Conservation (phyloP, 2,329 filamentous ascomycete species). For the Aspergillus transmontanensis region DNA sequence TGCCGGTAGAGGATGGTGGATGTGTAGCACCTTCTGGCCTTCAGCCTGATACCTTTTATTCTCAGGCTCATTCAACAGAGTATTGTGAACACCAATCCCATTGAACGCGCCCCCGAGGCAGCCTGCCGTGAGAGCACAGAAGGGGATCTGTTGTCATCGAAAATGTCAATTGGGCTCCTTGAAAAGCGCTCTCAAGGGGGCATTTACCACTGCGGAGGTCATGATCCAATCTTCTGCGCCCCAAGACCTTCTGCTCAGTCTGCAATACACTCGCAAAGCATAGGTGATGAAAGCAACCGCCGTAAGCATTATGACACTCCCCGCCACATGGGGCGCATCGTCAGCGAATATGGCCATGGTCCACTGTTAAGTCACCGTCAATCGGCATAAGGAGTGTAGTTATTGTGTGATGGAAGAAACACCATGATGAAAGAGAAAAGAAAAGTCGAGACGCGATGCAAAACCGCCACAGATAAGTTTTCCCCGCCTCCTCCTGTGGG, state of each 20-base stretch:
- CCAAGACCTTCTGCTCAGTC: constrained; percentile 23
- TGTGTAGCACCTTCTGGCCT: constrained; percentile 21
- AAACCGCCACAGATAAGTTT: neutral
- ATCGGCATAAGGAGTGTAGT: neutral
- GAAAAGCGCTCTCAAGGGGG: too few relatives aligned
- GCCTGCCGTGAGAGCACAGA: constrained; percentile 21
- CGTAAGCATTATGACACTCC: constrained; percentile 25
- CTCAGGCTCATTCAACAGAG: constrained; percentile 16
- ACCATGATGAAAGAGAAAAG: neutral
- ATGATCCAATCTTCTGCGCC: constrained; percentile 28
- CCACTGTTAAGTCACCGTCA: neutral
- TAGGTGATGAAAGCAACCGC: constrained; percentile 21
- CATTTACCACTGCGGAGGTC: constrained; percentile 24
- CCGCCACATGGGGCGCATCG: constrained; percentile 22
- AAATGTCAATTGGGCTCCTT: neutral
- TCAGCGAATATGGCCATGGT: constrained; percentile 25
- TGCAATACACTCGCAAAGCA: constrained; percentile 22
- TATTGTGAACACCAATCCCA: constrained; percentile 23
- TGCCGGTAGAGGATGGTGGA: neutral
- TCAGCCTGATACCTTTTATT: constrained; percentile 20
- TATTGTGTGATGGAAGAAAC: neutral
- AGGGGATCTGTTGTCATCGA: constrained; percentile 16
- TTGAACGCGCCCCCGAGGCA: constrained; percentile 28
- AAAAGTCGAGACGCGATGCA: neutral
- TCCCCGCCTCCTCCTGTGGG: neutral